Conservation (phyloP, 768 basidiomycete species). For the Leccinum aurantiacum region DNA sequence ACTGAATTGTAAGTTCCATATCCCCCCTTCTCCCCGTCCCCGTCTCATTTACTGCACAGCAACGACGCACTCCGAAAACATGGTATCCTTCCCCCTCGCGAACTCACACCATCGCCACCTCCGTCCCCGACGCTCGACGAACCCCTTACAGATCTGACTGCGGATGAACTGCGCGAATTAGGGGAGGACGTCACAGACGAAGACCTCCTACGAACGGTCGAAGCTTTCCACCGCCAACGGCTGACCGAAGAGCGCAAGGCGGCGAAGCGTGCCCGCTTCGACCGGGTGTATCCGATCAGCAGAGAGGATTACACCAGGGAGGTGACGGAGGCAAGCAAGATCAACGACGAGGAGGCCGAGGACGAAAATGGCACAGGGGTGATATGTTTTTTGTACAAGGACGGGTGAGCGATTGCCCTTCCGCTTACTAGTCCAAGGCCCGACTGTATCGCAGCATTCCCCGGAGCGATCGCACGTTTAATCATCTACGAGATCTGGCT, state of each 20-base stretch:
- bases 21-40: background rate
- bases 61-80: conserved; percentile 93
- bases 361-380: conserved; percentile 84
- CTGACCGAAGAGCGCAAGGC: conserved; percentile 60
- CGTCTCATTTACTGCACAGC: conserved; percentile 41
- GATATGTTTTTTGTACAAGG: conserved; percentile 93
- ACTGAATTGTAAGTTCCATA: conserved; percentile 82
- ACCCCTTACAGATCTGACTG: conserved; percentile 60
- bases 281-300: conserved; percentile 82
- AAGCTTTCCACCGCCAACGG: conserved; percentile 61
- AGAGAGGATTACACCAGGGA: conserved; percentile 94
- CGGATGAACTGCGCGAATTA: conserved; percentile 63
- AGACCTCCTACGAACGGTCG: conserved; percentile 72
- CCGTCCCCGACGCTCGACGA: conserved; percentile 72
- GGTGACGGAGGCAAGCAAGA: conserved; percentile 88
- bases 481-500: conserved; percentile 71
- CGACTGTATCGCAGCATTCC: conserved; percentile 56
- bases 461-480: conserved; percentile 72
- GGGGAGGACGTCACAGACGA: conserved; percentile 74
- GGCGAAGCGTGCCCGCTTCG: conserved; percentile 69
- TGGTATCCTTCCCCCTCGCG: conserved; percentile 82
- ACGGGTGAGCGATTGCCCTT: conserved; percentile 60
- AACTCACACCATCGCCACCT: conserved; percentile 78
- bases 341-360: conserved; percentile 62
- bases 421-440: background rate